Conservation (phyloP, 179 eudicot species). For the Beta macrorhiza region DNA sequence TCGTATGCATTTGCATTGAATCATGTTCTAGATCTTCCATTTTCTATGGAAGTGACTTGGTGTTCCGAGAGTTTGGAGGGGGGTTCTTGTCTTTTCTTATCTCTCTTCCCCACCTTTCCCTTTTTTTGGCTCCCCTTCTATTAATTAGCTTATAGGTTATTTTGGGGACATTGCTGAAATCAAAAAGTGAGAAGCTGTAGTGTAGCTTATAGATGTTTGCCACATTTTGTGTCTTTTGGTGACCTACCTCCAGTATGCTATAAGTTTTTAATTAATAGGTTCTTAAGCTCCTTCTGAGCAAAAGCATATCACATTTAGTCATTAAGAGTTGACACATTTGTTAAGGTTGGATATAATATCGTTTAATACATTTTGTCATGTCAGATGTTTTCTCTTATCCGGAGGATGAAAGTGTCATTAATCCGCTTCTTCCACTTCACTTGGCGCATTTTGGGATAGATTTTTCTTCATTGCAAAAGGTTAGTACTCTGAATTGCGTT, state of each 20-base stretch:
- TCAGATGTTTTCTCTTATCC: constrained; percentile 95
- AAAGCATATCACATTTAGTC: too few relatives aligned
- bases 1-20: background rate
- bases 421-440: constrained; percentile 88
- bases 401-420: constrained; percentile 92
- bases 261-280: background rate
- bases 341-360: constrained; percentile 3
- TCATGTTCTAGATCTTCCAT: background rate
- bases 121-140: background rate
- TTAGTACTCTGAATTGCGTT: constrained; percentile 29
- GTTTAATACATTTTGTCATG: constrained; percentile 46
- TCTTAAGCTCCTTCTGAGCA: background rate
- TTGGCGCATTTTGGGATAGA: constrained; percentile 95
- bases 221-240: background rate
- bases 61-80: background rate
- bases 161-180: background rate
- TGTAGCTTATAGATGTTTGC: background rate
- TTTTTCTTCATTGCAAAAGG: constrained; percentile 94
- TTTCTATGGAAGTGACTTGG: background rate
- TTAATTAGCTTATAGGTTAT: background rate
- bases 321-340: constrained; percentile 1
- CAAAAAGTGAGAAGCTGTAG: background rate
- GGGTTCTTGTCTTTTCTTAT: background rate
- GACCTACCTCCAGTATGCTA: background rate
- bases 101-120: background rate